phyloP scores from a whole-genome alignment of 768 basidiomycete genomes.

The Astraeus odoratus region DNA sequence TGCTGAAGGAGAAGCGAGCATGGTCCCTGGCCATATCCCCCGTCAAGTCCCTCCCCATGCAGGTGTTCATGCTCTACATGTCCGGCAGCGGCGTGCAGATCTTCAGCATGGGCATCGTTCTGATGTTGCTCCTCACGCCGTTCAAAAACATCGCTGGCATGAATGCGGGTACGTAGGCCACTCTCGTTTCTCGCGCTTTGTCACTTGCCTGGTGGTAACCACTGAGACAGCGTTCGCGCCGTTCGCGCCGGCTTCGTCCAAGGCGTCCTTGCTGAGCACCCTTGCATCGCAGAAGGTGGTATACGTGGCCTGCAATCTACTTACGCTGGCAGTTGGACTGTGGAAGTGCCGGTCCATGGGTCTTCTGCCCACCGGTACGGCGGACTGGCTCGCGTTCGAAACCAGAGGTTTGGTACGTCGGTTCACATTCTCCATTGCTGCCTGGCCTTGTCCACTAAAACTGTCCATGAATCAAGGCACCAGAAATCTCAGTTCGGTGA shows the following conservation, averaged over 20 bases:
- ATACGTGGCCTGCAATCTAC: constrained; percentile 65
- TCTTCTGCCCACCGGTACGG: constrained; percentile 81
- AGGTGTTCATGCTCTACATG: constrained; percentile 98
- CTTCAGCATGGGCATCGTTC: constrained; percentile 94
- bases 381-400: constrained; percentile 95
- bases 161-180: constrained; percentile 56
- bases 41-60: constrained; percentile 91
- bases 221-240: constrained; percentile 60
- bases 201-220: not conserved
- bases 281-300: constrained; percentile 65
- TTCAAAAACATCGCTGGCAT: constrained; percentile 79
- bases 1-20: constrained; percentile 70
- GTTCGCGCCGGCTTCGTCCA: constrained; percentile 42
- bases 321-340: constrained; percentile 77
- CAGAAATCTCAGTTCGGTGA: constrained; percentile 38
- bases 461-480: constrained; percentile 30
- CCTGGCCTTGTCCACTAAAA: not conserved
- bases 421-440: not conserved
- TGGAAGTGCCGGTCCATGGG: constrained; percentile 96
- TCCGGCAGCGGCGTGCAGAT: constrained; percentile 94
- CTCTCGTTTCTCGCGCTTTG: not conserved
- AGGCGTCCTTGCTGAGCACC: constrained; percentile 40
- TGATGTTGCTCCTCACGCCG: constrained; percentile 84
- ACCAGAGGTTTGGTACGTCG: constrained; percentile 53
- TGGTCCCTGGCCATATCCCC: constrained; percentile 83